Base-by-base conservation (phyloP, 257 asterid species). In the Solanum chilense region DNA sequence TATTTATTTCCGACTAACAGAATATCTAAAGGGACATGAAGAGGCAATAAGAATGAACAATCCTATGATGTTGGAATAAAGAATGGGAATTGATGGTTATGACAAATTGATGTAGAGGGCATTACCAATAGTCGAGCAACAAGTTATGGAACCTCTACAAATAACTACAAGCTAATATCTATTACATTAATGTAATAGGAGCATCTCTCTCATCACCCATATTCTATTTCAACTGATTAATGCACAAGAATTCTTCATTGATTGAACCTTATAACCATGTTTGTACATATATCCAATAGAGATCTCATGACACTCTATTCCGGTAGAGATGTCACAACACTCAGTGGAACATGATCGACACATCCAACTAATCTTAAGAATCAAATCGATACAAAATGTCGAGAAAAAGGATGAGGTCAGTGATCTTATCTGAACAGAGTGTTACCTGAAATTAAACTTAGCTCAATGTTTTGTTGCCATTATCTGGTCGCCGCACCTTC, bases 371-470 rank as follows among this genome's bases (percentile, higher is more conserved):
- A 88, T 92, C 95, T 29, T 95, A 66, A 71, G 49, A 69, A 91
- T 86, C 80, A 45, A 60, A 90, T 86, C 73, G 82, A 33, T 84
- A 39, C 52, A 33, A 74, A 74, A 39, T 39, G 23, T 20, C 6
- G 1, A 21, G 12, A 12, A 41, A 12, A 39, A 75, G 20, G 52
- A 35, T 45, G 83, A 42, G 44, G 56, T 39, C 4, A 13, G 41
- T 21, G 31, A 39, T 39, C 5, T 13, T 20, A 75, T 75, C 39
- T 39, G 64, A 83, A 41, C 21, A 60, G 6, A 35, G 33, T 27
- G 75, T 83, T 91, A 94, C 95, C 97, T 91, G 95, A 86, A 93
- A 94, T 88, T 88, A 91, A 89, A 94, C 94, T 83, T 93, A 94
- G 31, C 90, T 91, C 89, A 94, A 86, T 80, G 95, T 90, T 90